A percentile compares a stretch with the other conserved stretches of the same genome.
These are phyloP conservation scores for Ilex aquifolium DNA, from an alignment of 257 asterid species.

Conservation along the genomic window DNA sequence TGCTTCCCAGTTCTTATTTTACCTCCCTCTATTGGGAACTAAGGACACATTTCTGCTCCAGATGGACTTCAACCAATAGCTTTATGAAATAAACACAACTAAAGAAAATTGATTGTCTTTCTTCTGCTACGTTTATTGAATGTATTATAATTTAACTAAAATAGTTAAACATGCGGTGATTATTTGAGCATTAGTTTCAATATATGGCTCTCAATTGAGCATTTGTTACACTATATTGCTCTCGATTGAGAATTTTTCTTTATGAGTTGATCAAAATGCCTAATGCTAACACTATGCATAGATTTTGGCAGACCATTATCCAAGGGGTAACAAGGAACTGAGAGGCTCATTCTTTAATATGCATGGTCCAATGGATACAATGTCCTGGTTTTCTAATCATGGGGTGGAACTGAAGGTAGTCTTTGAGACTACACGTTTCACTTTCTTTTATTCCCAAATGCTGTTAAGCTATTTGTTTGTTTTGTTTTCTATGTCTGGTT, in stretches of 20 bases:
- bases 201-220: constrained; percentile 1
- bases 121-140: neutral
- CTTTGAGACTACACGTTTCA: constrained; percentile 4
- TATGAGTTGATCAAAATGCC: neutral
- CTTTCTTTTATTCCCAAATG: neutral
- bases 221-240: neutral
- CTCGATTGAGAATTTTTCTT: neutral
- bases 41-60: too few species aligned
- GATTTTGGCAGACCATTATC: constrained; percentile 81
- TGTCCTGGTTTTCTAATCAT: constrained; percentile 81
- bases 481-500: constrained; percentile 1
- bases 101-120: too few species aligned
- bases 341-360: constrained; percentile 81
- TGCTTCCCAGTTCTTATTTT: too few species aligned
- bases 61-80: too few species aligned
- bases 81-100: too few species aligned
- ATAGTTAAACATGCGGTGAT: neutral
- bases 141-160: too few species aligned
- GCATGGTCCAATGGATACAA: constrained; percentile 85
- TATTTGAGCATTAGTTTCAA: neutral
- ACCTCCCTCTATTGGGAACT: too few species aligned
- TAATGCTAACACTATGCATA: constrained; percentile 16
- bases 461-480: constrained; percentile 1
- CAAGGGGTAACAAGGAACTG: constrained; percentile 88
- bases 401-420: constrained; percentile 80